Conservation (phyloP, 2,329 filamentous ascomycete species). For the Ceratocystis eucalypticola region DNA sequence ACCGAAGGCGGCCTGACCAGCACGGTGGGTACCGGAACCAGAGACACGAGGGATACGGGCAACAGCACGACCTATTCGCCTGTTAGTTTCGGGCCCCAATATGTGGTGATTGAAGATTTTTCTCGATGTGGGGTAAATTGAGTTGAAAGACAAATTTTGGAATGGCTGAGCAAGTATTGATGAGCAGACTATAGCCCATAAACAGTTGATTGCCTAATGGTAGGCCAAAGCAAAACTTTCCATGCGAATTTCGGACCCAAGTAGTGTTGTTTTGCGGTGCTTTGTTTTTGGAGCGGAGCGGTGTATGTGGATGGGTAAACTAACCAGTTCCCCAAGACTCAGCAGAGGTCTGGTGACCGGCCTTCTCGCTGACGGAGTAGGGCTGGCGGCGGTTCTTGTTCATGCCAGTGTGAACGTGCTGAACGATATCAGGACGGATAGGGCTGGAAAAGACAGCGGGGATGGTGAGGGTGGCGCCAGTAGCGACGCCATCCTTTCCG, state of each 20-base stretch:
- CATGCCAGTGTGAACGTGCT: constrained; percentile 97
- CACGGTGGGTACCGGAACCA: constrained; percentile 99
- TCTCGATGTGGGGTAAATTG: not conserved
- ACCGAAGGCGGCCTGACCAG: constrained; percentile 98
- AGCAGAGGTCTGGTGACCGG: constrained; percentile 98
- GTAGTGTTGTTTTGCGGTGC: not conserved
- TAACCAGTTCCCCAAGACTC: constrained; percentile 99
- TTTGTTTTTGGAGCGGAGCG: not conserved
- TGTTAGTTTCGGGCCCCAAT: constrained; percentile 7
- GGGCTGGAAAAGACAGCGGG: constrained; percentile 94
- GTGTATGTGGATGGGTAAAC: constrained; percentile 29
- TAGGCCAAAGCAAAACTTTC: not conserved
- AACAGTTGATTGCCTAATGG: not conserved
- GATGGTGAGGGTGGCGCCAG: constrained; percentile 77
- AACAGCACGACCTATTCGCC: constrained; percentile 75
- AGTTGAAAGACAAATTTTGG: not conserved
- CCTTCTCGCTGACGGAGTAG: constrained; percentile 99
- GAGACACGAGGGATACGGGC: constrained; percentile 99
- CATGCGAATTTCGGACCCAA: not conserved
- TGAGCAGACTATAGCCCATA: not conserved
- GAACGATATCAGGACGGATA: constrained; percentile 98
- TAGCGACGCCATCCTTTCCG: constrained; percentile 87
- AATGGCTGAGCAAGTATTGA: not conserved
- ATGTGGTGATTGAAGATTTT: constrained; percentile 7
- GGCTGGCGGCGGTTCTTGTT: constrained; percentile 99